Evolutionary conservation across 1,139 yeast species (phyloP).

Genomic region (Suzukiozyma palmioleophila): DNA sequence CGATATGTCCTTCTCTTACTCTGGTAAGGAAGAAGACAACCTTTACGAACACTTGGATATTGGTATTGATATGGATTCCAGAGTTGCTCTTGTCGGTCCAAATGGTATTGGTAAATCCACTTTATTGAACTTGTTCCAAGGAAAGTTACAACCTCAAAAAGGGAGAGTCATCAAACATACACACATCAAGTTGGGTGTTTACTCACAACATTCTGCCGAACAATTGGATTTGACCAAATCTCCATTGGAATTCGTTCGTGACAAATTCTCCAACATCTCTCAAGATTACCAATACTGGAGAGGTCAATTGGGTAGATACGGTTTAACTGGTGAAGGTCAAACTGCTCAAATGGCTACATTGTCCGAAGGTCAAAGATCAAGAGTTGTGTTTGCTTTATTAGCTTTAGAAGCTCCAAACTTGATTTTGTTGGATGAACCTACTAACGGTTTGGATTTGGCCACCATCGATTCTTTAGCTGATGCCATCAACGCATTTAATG

Average conservation of each 20-base stretch:
- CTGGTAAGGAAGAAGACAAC: slow-evolving; percentile 83
- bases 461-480: slow-evolving; percentile 97
- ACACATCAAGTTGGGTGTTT: slow-evolving; percentile 96
- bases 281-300: slow-evolving; percentile 99
- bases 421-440: slow-evolving; percentile 96
- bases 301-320: slow-evolving; percentile 95
- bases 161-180: slow-evolving; percentile 98
- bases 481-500: slow-evolving; percentile 89
- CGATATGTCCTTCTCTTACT: slow-evolving; percentile 88
- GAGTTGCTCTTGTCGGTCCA: slow-evolving; percentile 97
- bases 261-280: slow-evolving; percentile 80
- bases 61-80: slow-evolving; percentile 99
- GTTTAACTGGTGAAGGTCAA: slow-evolving; percentile 98
- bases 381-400: slow-evolving; percentile 94
- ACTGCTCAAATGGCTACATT: slow-evolving; percentile 97
- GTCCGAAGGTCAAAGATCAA: slow-evolving; percentile 98
- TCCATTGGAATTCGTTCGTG: slow-evolving; percentile 95
- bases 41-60: slow-evolving; percentile 87
- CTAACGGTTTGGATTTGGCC: slow-evolving; percentile 97
- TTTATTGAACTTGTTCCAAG: slow-evolving; percentile 92
- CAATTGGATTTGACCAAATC: slow-evolving; percentile 94
- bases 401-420: slow-evolving; percentile 96
- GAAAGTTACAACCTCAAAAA: slow-evolving; percentile 78
- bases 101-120: slow-evolving; percentile 99
- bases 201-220: slow-evolving; percentile 98